Evolutionary conservation across 371 early-diverging fungal species (phyloP).

Genomic region (Lichtheimia ramosa): DNA sequence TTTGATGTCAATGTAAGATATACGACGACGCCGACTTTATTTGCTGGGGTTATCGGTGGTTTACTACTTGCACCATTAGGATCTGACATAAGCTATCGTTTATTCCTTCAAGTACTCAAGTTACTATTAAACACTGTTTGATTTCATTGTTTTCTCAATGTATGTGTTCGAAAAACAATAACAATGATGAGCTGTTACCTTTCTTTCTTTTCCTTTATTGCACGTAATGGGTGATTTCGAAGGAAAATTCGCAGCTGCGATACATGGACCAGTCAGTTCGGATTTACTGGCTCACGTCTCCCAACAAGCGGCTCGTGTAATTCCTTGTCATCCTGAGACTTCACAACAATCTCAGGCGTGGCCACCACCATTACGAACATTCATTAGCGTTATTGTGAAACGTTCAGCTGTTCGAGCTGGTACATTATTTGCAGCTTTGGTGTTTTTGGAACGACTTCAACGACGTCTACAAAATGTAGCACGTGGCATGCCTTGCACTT

Average conservation of each 20-base stretch:
- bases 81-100: not conserved
- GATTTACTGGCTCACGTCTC: constrained; percentile 22
- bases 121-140: not conserved
- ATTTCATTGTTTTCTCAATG: constrained; percentile 3
- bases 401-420: constrained; percentile 58
- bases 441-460: constrained; percentile 58
- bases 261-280: constrained; percentile 10
- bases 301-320: constrained; percentile 24
- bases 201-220: not conserved
- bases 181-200: not conserved
- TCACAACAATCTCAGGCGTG: constrained; percentile 11
- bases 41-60: no score
- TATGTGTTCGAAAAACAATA: constrained; percentile 1
- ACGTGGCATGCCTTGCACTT: constrained; percentile 74
- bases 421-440: constrained; percentile 61
- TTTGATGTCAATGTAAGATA: no score
- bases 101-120: not conserved
- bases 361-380: constrained; percentile 46
- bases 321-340: constrained; percentile 12
- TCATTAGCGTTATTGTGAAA: constrained; percentile 54
- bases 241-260: constrained; percentile 5
- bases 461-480: constrained; percentile 52
- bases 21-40: no score
- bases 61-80: no score
- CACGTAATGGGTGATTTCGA: not conserved